Percentiles rank a stretch among this genome's conserved stretches.
These are phyloP conservation scores for Phialocephala subalpina DNA, from an alignment of 2,329 filamentous ascomycete genomes.

Conservation along the genomic window DNA sequence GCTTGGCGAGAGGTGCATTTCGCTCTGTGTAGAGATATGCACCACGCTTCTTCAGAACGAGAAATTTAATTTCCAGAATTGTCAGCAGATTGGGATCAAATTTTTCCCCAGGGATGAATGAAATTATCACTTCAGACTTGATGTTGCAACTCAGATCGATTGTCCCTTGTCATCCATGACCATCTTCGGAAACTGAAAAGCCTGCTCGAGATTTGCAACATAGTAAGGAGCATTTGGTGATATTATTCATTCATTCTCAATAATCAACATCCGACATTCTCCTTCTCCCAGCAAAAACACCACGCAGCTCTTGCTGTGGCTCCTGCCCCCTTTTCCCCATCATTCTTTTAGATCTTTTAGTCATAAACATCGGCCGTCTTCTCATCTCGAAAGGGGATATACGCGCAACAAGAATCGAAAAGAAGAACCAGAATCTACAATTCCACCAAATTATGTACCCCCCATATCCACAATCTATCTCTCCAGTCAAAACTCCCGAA, in stretches of 20 bases:
- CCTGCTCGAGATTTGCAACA: too few relatives aligned
- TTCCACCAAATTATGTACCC: not conserved
- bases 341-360: not conserved
- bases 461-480: not conserved
- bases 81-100: too few relatives aligned
- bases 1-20: too few relatives aligned
- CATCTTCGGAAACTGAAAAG: too few relatives aligned
- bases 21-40: too few relatives aligned
- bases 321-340: not conserved
- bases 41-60: too few relatives aligned
- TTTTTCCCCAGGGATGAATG: too few relatives aligned
- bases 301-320: slow-evolving; percentile 15
- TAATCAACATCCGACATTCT: not conserved
- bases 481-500: not conserved
- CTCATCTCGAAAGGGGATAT: slow-evolving; percentile 6
- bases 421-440: slow-evolving; percentile 1
- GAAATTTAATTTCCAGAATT: too few relatives aligned
- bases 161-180: too few relatives aligned
- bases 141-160: too few relatives aligned
- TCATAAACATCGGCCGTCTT: slow-evolving; percentile 6
- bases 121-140: too few relatives aligned
- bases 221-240: too few relatives aligned
- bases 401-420: not conserved
- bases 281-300: not conserved
- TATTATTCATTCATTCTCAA: not conserved